Conservation (phyloP, 2,329 filamentous ascomycete genomes). For the Podosphaera fusca region DNA sequence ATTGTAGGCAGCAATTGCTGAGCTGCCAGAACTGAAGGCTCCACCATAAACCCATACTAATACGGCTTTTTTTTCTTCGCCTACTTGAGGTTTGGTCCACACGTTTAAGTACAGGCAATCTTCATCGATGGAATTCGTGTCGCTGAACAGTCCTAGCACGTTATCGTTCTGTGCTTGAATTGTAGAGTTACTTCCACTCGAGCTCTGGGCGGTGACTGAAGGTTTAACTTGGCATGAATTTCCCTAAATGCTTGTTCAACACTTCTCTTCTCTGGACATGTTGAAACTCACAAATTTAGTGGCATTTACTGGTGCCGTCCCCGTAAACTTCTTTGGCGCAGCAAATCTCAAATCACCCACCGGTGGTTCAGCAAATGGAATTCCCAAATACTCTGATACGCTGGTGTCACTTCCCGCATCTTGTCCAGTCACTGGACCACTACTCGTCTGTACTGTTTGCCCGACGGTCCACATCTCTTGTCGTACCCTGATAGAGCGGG, state of each 20-base stretch:
- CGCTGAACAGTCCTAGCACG: slow-evolving; percentile 3
- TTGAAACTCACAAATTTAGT: slow-evolving; percentile 9
- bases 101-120: slow-evolving; percentile 20
- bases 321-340: slow-evolving; percentile 12
- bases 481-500: not conserved
- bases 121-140: slow-evolving; percentile 10
- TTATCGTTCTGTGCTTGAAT: slow-evolving; percentile 6
- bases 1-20: slow-evolving; percentile 19
- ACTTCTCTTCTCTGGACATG: not conserved
- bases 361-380: slow-evolving; percentile 20
- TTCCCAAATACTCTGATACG: slow-evolving; percentile 18
- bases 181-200: not conserved
- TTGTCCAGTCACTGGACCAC: slow-evolving; percentile 12
- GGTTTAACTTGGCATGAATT: slow-evolving; percentile 6
- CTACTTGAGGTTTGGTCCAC: slow-evolving; percentile 17
- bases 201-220: not conserved
- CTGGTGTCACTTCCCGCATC: slow-evolving; percentile 7
- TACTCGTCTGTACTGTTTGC: slow-evolving; percentile 12
- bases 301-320: slow-evolving; percentile 8
- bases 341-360: slow-evolving; percentile 19
- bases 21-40: slow-evolving; percentile 19
- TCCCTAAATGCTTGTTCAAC: slow-evolving; percentile 6
- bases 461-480: slow-evolving; percentile 11
- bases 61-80: slow-evolving; percentile 15
- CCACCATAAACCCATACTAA: slow-evolving; percentile 17